A percentile compares a stretch with the other conserved stretches of the same genome.
These are phyloP conservation scores for Citrus sp. DNA, from an alignment of 345 rosid species.

Conservation along the genomic window DNA sequence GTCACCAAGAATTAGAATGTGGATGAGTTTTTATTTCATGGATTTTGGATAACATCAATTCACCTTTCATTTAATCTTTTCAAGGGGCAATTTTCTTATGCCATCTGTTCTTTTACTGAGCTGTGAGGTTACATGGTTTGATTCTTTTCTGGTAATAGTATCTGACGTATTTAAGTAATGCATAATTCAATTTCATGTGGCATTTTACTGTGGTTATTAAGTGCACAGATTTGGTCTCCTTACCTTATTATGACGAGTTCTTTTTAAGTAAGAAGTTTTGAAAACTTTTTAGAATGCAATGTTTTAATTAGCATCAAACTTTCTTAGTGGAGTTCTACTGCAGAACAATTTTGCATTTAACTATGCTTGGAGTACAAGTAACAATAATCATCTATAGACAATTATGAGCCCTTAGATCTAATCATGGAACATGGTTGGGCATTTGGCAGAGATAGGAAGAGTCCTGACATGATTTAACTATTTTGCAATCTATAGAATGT, in stretches of 20 bases:
- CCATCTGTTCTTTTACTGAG: conserved; percentile 12
- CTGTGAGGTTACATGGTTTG: not conserved
- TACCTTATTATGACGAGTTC: not conserved
- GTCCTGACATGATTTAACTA: not conserved
- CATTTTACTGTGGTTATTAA: not conserved
- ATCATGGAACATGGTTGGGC: not conserved
- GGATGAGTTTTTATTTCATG: conserved; percentile 35
- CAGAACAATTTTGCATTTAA: not conserved
- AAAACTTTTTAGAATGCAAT: not conserved
- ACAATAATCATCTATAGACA: not conserved
- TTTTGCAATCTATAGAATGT: not conserved
- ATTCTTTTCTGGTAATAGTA: conserved; percentile 1
- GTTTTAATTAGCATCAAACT: not conserved
- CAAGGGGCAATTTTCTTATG: conserved; percentile 13
- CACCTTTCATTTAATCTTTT: conserved; percentile 16
- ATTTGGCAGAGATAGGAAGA: not conserved
- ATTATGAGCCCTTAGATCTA: not conserved
- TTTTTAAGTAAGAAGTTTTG: not conserved
- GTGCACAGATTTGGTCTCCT: not conserved
- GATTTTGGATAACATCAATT: conserved; percentile 19
- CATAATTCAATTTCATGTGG: not conserved
- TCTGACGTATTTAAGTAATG: conserved; percentile 8
- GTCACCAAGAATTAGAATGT: conserved; percentile 31
- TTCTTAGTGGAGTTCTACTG: not conserved
- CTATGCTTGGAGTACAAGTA: not conserved